Evolutionary conservation across 1,139 yeast genomes (phyloP), one percentile per base, ranked within the genome.

Genomic region (Magnusiomyces sp.): DNA sequence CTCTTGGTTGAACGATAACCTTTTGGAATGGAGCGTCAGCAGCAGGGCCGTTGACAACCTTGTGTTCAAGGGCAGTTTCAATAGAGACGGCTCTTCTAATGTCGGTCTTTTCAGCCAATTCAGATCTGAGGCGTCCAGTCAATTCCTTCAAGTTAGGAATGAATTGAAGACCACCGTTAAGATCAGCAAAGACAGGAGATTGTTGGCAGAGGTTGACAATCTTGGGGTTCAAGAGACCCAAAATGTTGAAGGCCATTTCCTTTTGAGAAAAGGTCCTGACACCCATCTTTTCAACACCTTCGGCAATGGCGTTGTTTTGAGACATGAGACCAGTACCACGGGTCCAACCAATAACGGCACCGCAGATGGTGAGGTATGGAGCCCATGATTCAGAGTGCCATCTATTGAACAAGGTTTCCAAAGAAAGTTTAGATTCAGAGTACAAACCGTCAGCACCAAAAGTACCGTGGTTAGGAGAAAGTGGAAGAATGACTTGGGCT

Each of bases 241-340:
- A 76, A 63, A 92, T 79, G 76, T 92, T 92, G 81, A 92, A 92
- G 46, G 98, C 97, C 98, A 92, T 92, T 74, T 92, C 98, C 73
- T 87, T 87, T 73, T 92, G 98, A 55, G 95, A 85, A 79, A 90
- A 92, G 46, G 98, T 92, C 73, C 98, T 86, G 50, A 92, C 97
- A 63, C 98, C 97, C 58, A 85, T 75, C 67, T 81, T 81, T 73
- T 92, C 98, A 66, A 92, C 87, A 61, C 97, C 97, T 73, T 90
- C 97, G 54, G 98, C 97, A 69, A 92, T 88, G 67, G 89, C 84
- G 74, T 92, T 92, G 77, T 92, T 92, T 62, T 84, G 97, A 64
- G 90, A 78, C 98, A 92, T 92, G 67, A 92, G 82, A 67, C 98
- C 98, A 56, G 98, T 92, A 71, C 98, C 98, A 79, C 98, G 88